Evolutionary conservation across 2,329 filamentous ascomycete species (phyloP).

Genomic region (Tolypocladium cylindrosporum): DNA sequence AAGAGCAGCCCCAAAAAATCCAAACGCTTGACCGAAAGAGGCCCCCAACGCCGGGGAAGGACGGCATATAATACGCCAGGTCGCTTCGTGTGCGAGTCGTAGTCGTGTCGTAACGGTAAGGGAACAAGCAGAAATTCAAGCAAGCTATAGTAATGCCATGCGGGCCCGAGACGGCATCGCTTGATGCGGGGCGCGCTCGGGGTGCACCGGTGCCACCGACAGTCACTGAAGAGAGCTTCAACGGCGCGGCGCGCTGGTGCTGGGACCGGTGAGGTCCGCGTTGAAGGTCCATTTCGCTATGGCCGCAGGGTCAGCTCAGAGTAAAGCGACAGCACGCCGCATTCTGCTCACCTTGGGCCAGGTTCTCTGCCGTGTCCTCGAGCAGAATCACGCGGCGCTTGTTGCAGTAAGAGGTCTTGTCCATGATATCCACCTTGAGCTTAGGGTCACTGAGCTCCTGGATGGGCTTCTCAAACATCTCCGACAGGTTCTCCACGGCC

Average conservation of each 20-base stretch:
- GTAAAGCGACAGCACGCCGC: background rate
- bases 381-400: constrained; percentile 82
- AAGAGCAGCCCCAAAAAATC: background rate
- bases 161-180: background rate
- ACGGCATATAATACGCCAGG: background rate
- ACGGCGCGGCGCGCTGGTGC: constrained; percentile 1
- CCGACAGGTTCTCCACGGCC: constrained; percentile 92
- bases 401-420: constrained; percentile 96
- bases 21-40: background rate
- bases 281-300: constrained; percentile 35
- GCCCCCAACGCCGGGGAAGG: constrained; percentile 1
- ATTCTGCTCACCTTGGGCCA: constrained; percentile 60
- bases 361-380: constrained; percentile 84
- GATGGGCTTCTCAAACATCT: constrained; percentile 99
- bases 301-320: constrained; percentile 12
- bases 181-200: background rate
- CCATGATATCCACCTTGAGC: constrained; percentile 95
- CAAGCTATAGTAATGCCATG: background rate
- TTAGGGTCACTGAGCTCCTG: constrained; percentile 75
- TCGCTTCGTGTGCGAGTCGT: constrained; percentile 3
- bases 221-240: background rate
- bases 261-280: constrained; percentile 2
- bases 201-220: background rate
- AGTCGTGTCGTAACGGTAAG: background rate
- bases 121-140: background rate